Evolutionary conservation across 2,329 filamentous ascomycete species (phyloP).

Genomic region (Lachnellula arida): DNA sequence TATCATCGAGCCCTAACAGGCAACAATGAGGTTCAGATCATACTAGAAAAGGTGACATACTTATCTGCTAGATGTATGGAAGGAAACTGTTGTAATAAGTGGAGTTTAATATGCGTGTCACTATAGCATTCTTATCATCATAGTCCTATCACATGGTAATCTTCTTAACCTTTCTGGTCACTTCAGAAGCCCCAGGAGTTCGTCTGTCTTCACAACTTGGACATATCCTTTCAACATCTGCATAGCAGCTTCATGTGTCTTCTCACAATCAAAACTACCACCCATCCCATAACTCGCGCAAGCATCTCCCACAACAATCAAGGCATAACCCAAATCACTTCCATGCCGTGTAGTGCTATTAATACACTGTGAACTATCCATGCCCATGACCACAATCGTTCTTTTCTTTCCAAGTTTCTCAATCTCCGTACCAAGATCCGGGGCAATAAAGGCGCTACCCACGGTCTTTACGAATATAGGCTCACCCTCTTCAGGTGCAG

Average conservation of each 20-base stretch:
- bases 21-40: no score
- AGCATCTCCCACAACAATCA: conserved; percentile 22
- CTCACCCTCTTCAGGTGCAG: conserved; percentile 12
- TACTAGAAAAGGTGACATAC: no score
- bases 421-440: background rate
- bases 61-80: no score
- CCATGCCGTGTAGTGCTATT: conserved; percentile 21
- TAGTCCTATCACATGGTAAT: no score
- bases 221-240: conserved; percentile 13
- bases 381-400: conserved; percentile 19
- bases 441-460: conserved; percentile 19
- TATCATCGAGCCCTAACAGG: no score
- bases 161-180: no score
- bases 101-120: no score
- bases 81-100: no score
- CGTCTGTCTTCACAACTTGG: background rate
- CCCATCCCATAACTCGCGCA: conserved; percentile 20
- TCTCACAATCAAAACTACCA: conserved; percentile 8
- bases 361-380: conserved; percentile 23
- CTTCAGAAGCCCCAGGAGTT: background rate
- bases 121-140: no score
- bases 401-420: conserved; percentile 7
- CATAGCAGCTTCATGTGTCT: conserved; percentile 20
- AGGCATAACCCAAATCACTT: conserved; percentile 19
- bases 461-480: conserved; percentile 16